Evolutionary conservation across 768 basidiomycete species (phyloP).

Genomic region (Termitomyces sp.): DNA sequence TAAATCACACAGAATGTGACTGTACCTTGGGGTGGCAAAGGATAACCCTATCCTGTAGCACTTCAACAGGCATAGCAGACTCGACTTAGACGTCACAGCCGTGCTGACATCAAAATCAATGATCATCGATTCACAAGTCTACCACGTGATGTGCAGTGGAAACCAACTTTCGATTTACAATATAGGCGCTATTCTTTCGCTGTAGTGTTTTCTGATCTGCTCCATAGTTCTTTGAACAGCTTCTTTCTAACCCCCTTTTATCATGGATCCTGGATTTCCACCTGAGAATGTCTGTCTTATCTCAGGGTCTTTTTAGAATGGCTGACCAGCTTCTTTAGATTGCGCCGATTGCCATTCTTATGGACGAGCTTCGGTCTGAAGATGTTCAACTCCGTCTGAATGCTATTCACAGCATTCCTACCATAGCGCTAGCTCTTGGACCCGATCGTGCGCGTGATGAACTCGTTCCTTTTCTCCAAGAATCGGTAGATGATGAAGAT

Average conservation of each 20-base stretch:
- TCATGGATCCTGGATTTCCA: constrained; percentile 62
- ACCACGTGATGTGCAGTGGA: neutral
- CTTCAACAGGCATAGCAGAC: constrained; percentile 50
- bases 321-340: constrained; percentile 39
- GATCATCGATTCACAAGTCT: neutral
- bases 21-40: constrained; percentile 62
- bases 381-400: constrained; percentile 95
- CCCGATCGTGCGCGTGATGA: constrained; percentile 93
- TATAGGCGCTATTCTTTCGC: neutral
- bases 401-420: constrained; percentile 95
- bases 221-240: neutral
- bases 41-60: constrained; percentile 33
- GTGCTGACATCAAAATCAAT: neutral
- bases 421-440: constrained; percentile 95
- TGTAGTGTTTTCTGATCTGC: neutral
- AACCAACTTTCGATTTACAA: neutral
- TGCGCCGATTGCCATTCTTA: constrained; percentile 92
- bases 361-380: constrained; percentile 97
- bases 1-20: neutral
- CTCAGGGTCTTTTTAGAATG: constrained; percentile 14
- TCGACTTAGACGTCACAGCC: neutral
- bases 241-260: neutral
- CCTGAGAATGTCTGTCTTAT: constrained; percentile 57
- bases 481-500: constrained; percentile 99
- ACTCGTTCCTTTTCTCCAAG: constrained; percentile 93